A percentile compares a stretch with the other conserved stretches of the same genome.
Evolutionary conservation across 495 filamentous ascomycete species (phyloP).

Genomic region (Cairneyella variabilis): DNA sequence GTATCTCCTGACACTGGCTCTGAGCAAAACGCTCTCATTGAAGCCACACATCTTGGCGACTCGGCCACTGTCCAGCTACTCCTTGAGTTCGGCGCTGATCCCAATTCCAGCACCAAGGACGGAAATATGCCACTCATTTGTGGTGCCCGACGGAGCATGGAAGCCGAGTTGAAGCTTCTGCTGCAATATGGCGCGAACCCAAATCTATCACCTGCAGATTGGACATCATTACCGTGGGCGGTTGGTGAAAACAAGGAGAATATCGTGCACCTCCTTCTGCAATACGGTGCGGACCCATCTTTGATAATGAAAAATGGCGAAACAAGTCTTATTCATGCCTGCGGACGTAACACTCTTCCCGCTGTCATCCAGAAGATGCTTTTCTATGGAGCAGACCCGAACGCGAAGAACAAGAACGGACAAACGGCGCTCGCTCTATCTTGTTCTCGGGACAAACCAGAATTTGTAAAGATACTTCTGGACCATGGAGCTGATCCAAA

Average conservation of each 20-base stretch:
- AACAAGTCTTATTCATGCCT: slow-evolving; percentile 22
- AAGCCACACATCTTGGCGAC: slow-evolving; percentile 42
- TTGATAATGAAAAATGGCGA: slow-evolving; percentile 38
- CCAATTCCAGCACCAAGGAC: slow-evolving; percentile 43
- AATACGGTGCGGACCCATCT: slow-evolving; percentile 44
- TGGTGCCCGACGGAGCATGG: slow-evolving; percentile 34
- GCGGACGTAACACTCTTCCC: slow-evolving; percentile 30
- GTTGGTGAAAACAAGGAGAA: slow-evolving; percentile 35
- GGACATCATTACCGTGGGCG: slow-evolving; percentile 35
- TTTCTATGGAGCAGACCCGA: slow-evolving; percentile 43
- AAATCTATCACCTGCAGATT: slow-evolving; percentile 37
- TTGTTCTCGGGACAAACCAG: slow-evolving; percentile 33
- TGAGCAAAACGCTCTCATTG: slow-evolving; percentile 35
- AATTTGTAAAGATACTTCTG: slow-evolving; percentile 31
- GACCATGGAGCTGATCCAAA: slow-evolving; percentile 40
- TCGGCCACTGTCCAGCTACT: slow-evolving; percentile 42
- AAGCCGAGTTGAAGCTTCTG: slow-evolving; percentile 41
- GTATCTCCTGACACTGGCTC: slow-evolving; percentile 40
- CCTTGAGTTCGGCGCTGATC: slow-evolving; percentile 44
- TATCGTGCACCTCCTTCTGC: slow-evolving; percentile 41
- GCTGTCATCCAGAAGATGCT: slow-evolving; percentile 47
- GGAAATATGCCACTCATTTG: slow-evolving; percentile 38
- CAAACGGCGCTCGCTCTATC: slow-evolving; percentile 46
- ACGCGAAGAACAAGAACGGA: slow-evolving; percentile 46
- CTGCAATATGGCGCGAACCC: slow-evolving; percentile 49